These are phyloP conservation scores for Corymbia calophylla DNA, from an alignment of 441 rosid species.

Conservation along the genomic window DNA sequence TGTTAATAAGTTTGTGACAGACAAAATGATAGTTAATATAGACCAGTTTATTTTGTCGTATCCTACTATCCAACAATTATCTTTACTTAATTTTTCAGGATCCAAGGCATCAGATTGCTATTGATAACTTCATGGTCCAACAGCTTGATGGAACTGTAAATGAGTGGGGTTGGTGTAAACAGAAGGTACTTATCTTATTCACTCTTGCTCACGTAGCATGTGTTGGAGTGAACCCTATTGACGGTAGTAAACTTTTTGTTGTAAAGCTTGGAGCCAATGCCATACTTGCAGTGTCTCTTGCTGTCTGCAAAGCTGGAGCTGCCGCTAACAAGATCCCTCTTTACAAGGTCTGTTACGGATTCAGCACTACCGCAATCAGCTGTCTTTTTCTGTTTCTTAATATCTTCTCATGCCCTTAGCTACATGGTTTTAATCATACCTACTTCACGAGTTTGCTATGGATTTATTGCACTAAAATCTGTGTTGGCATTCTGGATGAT, in stretches of 20 bases:
- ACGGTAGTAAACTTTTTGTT: neutral
- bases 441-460: neutral
- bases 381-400: neutral
- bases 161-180: slow-evolving; percentile 99
- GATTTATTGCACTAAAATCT: neutral
- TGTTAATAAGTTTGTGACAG: neutral
- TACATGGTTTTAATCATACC: neutral
- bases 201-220: neutral
- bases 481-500: neutral
- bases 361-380: neutral
- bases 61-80: neutral
- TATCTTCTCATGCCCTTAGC: neutral
- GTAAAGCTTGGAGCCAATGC: slow-evolving; percentile 96
- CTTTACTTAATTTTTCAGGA: slow-evolving; percentile 33
- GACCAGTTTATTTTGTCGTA: neutral
- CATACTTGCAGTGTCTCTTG: slow-evolving; percentile 91
- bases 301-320: slow-evolving; percentile 97
- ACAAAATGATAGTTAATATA: neutral
- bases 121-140: slow-evolving; percentile 90
- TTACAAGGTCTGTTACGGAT: slow-evolving; percentile 51
- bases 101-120: slow-evolving; percentile 78
- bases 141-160: slow-evolving; percentile 92
- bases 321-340: slow-evolving; percentile 71
- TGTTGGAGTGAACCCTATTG: neutral
- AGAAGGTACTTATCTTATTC: slow-evolving; percentile 45